These are phyloP conservation scores for Euphorbia pulcherrima DNA, from an alignment of 345 rosid genomes.

Conservation along the genomic window DNA sequence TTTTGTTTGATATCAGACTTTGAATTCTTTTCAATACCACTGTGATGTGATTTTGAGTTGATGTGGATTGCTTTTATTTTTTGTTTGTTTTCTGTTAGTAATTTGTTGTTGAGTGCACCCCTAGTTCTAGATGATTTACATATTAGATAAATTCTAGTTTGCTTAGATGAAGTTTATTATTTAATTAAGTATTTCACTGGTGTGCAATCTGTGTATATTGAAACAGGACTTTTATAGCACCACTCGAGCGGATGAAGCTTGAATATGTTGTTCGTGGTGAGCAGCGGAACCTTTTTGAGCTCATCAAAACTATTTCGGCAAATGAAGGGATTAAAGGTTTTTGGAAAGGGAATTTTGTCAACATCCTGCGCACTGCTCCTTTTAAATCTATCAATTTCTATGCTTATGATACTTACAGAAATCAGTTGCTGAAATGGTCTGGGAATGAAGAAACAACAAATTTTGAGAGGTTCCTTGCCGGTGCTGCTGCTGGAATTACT, in stretches of 20 bases:
- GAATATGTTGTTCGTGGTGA: slow-evolving; percentile 81
- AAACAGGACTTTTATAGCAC: slow-evolving; percentile 75
- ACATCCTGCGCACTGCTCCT: slow-evolving; percentile 92
- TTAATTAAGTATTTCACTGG: neutral
- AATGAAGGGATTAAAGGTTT: slow-evolving; percentile 76
- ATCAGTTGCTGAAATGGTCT: slow-evolving; percentile 52
- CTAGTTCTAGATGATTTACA: neutral
- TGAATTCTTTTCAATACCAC: too few species aligned
- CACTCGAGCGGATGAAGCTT: slow-evolving; percentile 86
- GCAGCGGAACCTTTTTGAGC: slow-evolving; percentile 56
- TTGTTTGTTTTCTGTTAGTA: neutral
- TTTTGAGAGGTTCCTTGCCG: slow-evolving; percentile 83
- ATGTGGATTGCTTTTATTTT: neutral
- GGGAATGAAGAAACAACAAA: slow-evolving; percentile 73
- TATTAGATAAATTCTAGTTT: neutral
- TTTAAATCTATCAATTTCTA: slow-evolving; percentile 91
- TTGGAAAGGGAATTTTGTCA: slow-evolving; percentile 90
- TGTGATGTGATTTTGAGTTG: neutral
- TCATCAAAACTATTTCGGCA: slow-evolving; percentile 52
- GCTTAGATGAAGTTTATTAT: neutral
- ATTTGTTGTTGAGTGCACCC: neutral
- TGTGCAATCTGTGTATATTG: slow-evolving; percentile 4
- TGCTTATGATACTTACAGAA: slow-evolving; percentile 81
- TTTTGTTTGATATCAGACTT: neutral
- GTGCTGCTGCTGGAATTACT: slow-evolving; percentile 94